Evolutionary conservation across 1,139 yeast species (phyloP).

Genomic region (Geotrichum citri-aurantii): DNA sequence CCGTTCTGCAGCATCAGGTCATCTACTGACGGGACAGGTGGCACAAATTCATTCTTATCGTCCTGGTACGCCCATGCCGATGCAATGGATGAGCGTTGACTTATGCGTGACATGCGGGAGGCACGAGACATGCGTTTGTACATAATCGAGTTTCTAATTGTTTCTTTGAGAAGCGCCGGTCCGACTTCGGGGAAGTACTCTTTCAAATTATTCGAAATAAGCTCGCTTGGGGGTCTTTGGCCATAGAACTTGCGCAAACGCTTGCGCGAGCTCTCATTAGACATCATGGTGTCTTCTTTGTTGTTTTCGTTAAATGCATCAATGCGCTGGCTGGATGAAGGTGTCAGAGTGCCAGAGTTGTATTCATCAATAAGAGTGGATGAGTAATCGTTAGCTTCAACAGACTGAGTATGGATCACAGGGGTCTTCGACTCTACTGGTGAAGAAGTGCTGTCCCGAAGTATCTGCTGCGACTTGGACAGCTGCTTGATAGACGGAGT

Average conservation of each 20-base stretch:
- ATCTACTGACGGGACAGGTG: slow-evolving; percentile 31
- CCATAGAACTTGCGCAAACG: slow-evolving; percentile 53
- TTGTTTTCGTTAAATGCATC: not conserved
- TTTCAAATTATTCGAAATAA: slow-evolving; percentile 81
- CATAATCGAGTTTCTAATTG: slow-evolving; percentile 77
- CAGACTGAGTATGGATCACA: not conserved
- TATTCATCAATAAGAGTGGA: slow-evolving; percentile 14
- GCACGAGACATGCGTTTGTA: slow-evolving; percentile 53
- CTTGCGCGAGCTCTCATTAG: slow-evolving; percentile 10
- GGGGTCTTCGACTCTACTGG: not conserved
- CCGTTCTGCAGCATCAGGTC: slow-evolving; percentile 9
- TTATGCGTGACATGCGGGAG: slow-evolving; percentile 28
- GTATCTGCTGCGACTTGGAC: slow-evolving; percentile 50
- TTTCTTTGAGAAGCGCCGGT: slow-evolving; percentile 64
- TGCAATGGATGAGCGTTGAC: slow-evolving; percentile 33
- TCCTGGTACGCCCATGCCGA: slow-evolving; percentile 28
- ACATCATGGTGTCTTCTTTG: slow-evolving; percentile 1
- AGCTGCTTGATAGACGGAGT: slow-evolving; percentile 63
- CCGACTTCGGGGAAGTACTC: slow-evolving; percentile 90
- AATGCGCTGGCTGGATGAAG: slow-evolving; percentile 1
- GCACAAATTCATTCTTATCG: slow-evolving; percentile 28
- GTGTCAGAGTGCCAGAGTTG: slow-evolving; percentile 17
- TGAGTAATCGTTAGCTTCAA: not conserved
- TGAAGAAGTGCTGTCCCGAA: slow-evolving; percentile 21
- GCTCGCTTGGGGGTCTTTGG: slow-evolving; percentile 89